Evolutionary conservation across 2,329 filamentous ascomycete genomes (phyloP), one percentile per base, ranked within the genome.

Genomic region (Ilyonectria mors-panacis): DNA sequence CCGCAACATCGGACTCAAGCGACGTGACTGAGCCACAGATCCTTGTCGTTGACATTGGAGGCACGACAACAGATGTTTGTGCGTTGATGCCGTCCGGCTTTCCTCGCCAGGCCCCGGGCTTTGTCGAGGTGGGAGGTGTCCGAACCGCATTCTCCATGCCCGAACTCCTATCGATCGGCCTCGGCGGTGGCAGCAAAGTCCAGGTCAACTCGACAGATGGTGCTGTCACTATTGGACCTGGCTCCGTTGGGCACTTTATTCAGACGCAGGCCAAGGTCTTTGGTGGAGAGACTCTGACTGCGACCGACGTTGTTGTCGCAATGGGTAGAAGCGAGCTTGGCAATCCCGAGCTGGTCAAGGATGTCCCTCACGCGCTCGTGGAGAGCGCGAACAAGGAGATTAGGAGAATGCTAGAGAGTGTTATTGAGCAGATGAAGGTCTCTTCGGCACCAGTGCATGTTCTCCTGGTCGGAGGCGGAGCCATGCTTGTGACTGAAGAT

Each of bases 51-150:
- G 88, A 91, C 70, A 84, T 91, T 30, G 88, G 89, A 8, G 88
- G 88, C 17, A 91, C 89, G 0, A 91, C 88, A 0, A 88, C 87
- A 2, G 89, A 91, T 75, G 85, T 90, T 9, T 88, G 88, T 28
- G 82, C 87, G 0, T 76, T 91, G 2, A 79, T 89, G 1, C 84
- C 87, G 0, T 88, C 85, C 2, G 89, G 89, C 0, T 90, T 90
- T 53, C 89, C 89, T 0, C 83, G 88, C 21, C 88, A 90, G 68
- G 87, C 89, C 4, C 84, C 87, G 0, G 86, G 86, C 0, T 90
- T 87, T 59, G 86, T 87, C 10, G 85, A 88, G 61, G 81, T 91
- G 5, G 87, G 85, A 2, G 88, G 88, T 1, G 87, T 91, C 0
- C 81, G 87, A 15, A 89, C 88, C 45, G 88, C 88, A 17, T 91